A percentile compares a stretch with the other conserved stretches of the same genome.
These are phyloP conservation scores for Neofusicoccum ribis DNA, from an alignment of 2,329 filamentous ascomycete genomes.

Conservation along the genomic window DNA sequence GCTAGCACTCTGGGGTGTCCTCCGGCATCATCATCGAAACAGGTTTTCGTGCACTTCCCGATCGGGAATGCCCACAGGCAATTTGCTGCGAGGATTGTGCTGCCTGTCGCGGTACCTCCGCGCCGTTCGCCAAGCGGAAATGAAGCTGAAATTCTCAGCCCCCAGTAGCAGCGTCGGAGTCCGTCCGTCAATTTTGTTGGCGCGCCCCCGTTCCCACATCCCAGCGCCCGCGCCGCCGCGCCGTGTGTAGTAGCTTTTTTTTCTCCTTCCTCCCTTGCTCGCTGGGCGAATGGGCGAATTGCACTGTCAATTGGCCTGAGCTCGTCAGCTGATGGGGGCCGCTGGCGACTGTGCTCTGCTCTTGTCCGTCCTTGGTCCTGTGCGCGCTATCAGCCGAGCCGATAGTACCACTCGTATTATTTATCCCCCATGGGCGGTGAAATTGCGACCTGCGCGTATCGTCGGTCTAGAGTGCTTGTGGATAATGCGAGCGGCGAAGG, in stretches of 20 bases:
- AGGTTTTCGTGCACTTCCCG: slow-evolving; percentile 12
- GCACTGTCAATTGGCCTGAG: not conserved
- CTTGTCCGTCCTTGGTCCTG: not conserved
- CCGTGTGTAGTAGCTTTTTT: no score
- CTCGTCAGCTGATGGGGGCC: slow-evolving; percentile 5
- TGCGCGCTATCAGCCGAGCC: slow-evolving; percentile 11
- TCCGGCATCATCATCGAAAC: not conserved
- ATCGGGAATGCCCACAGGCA: slow-evolving; percentile 2
- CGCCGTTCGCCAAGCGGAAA: not conserved
- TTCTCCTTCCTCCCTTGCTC: no score
- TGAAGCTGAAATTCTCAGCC: not conserved
- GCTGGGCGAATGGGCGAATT: no score
- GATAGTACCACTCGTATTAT: slow-evolving; percentile 13
- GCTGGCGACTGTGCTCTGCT: not conserved
- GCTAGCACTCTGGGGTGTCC: no score
- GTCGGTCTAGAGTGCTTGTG: not conserved
- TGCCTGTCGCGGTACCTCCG: not conserved
- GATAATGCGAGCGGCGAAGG: not conserved
- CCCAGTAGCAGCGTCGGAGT: not conserved
- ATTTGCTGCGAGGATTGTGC: not conserved
- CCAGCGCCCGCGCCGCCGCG: no score
- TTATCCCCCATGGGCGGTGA: not conserved
- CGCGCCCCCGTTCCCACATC: no score
- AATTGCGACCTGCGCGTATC: slow-evolving; percentile 5
- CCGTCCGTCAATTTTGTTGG: no score